A percentile compares a stretch with the other conserved stretches of the same genome.
Evolutionary conservation across 805 yeast species (phyloP).

Genomic region (Candida koratica): DNA sequence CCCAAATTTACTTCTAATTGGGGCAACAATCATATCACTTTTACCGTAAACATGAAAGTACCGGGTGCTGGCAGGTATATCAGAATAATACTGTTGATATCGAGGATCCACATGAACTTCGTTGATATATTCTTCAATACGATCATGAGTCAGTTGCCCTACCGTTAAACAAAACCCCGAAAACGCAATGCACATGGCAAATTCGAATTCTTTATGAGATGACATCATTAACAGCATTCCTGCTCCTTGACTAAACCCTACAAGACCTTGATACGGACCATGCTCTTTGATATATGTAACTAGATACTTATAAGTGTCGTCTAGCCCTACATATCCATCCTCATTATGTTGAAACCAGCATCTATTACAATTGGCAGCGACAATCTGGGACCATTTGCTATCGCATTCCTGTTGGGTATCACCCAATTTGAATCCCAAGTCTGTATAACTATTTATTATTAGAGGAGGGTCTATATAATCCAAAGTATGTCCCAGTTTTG

Average conservation of each 20-base stretch:
- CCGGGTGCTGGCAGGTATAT: constrained; percentile 17
- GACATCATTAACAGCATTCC: constrained; percentile 31
- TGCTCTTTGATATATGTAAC: constrained; percentile 25
- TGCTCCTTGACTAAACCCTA: constrained; percentile 45
- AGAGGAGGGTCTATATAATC: constrained; percentile 35
- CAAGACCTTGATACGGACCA: constrained; percentile 41
- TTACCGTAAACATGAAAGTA: constrained; percentile 29
- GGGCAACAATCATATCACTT: constrained; percentile 32
- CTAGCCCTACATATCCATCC: constrained; percentile 25
- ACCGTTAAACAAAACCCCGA: constrained; percentile 37
- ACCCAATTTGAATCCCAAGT: constrained; percentile 28
- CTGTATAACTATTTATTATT: constrained; percentile 20
- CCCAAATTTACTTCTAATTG: constrained; percentile 26
- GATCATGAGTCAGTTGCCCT: constrained; percentile 17
- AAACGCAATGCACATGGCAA: constrained; percentile 24
- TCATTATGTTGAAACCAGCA: constrained; percentile 35
- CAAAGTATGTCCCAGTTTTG: constrained; percentile 24
- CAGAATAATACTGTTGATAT: constrained; percentile 19
- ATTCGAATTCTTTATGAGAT: constrained; percentile 21
- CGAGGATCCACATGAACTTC: constrained; percentile 19
- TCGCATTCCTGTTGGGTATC: constrained; percentile 24
- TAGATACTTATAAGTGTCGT: constrained; percentile 24
- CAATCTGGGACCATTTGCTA: constrained; percentile 30
- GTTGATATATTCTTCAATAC: constrained; percentile 19
- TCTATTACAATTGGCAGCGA: constrained; percentile 25